Conservation (phyloP, 768 basidiomycete species). For the Rhodotorula diobovata region DNA sequence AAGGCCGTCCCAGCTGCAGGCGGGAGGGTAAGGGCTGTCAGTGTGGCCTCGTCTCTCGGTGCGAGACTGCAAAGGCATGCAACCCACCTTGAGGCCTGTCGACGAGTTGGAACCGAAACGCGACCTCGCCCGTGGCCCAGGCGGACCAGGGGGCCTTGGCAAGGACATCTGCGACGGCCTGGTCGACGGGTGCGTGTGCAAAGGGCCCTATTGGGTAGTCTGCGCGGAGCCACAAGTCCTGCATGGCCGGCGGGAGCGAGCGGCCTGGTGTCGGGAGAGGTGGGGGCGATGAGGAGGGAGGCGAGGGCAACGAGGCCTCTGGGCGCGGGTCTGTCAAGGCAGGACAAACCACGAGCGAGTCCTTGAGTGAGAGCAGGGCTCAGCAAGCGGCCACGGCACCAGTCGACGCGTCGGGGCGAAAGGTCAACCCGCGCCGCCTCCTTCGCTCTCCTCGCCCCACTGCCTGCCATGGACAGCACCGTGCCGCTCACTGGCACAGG, state of each 20-base stretch:
- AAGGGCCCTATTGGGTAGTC: constrained; percentile 26
- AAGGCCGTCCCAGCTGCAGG: constrained; percentile 37
- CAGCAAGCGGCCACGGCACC: too few relatives aligned
- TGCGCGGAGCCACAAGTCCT: constrained; percentile 30
- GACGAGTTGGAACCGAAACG: constrained; percentile 30
- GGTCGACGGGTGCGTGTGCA: constrained; percentile 11
- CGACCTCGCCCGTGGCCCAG: constrained; percentile 17
- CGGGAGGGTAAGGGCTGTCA: background rate
- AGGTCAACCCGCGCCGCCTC: too few relatives aligned
- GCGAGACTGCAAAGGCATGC: background rate
- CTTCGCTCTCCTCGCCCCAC: too few relatives aligned
- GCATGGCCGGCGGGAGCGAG: too few relatives aligned
- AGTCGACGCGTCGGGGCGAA: too few relatives aligned
- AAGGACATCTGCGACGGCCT: constrained; percentile 36
- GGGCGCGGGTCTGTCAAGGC: background rate
- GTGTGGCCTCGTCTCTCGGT: background rate
- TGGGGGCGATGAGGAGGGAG: background rate
- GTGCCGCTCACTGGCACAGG: too few relatives aligned
- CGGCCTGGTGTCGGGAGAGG: too few relatives aligned
- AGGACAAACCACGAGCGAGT: too few relatives aligned
- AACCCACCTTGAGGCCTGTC: constrained; percentile 41
- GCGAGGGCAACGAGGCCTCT: background rate
- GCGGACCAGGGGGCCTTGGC: constrained; percentile 23
- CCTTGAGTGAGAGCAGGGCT: too few relatives aligned
- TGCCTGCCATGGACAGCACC: too few relatives aligned